Percentiles rank a stretch among this genome's conserved stretches.
phyloP scores from a whole-genome alignment of 441 rosid species.

The Erodium trifolium region DNA sequence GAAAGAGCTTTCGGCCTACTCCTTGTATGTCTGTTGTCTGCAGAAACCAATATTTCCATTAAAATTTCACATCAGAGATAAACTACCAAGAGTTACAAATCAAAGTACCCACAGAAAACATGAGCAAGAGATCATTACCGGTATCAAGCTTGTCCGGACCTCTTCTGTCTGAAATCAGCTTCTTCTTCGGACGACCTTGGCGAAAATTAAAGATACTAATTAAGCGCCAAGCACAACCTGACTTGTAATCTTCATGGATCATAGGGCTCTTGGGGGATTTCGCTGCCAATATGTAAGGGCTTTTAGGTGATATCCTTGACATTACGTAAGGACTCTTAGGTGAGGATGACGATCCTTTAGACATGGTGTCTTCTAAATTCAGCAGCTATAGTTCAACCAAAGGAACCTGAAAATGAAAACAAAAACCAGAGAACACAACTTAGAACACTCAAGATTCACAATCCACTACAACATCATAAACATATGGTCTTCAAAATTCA shows the following conservation, averaged over 20 bases:
- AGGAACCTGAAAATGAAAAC: slow-evolving; percentile 11
- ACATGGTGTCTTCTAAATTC: neutral
- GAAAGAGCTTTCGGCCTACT: slow-evolving; percentile 33
- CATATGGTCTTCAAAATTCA: neutral
- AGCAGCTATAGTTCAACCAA: neutral
- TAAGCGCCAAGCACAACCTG: slow-evolving; percentile 57
- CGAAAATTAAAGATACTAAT: slow-evolving; percentile 48
- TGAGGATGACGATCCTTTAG: slow-evolving; percentile 23
- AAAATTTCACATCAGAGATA: neutral
- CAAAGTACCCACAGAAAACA: neutral
- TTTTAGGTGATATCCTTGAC: slow-evolving; percentile 32
- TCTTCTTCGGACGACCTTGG: slow-evolving; percentile 34
- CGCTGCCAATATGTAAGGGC: slow-evolving; percentile 29
- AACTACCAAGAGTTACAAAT: neutral
- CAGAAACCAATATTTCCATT: slow-evolving; percentile 8
- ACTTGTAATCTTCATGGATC: slow-evolving; percentile 47
- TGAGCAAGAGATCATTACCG: slow-evolving; percentile 25
- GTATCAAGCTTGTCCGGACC: slow-evolving; percentile 27
- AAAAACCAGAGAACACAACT: neutral
- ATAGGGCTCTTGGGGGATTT: slow-evolving; percentile 50
- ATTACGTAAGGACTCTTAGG: slow-evolving; percentile 2
- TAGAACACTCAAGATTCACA: neutral
- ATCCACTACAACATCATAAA: neutral
- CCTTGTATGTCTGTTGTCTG: slow-evolving; percentile 30
- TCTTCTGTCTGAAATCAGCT: slow-evolving; percentile 39